phyloP scores from a whole-genome alignment of 495 filamentous ascomycete genomes.

The Hyphodiscus hymeniophilus region DNA sequence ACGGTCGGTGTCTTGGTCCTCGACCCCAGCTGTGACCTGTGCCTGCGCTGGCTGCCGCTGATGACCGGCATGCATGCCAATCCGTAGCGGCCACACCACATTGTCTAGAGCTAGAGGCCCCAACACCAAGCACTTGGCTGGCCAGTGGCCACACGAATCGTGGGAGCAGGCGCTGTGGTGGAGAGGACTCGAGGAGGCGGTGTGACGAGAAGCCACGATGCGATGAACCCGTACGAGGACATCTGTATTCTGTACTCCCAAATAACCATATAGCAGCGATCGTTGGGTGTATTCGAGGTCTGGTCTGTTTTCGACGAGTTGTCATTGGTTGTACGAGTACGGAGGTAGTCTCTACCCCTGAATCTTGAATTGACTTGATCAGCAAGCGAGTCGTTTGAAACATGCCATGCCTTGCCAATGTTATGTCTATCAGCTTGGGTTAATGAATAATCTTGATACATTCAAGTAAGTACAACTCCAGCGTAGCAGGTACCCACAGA shows the following conservation, averaged over 20 bases:
- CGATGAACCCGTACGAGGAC: too few species aligned
- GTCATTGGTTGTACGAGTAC: too few species aligned
- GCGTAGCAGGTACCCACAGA: too few species aligned
- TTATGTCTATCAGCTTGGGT: background rate
- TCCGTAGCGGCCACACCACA: slow-evolving; percentile 12
- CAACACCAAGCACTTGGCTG: slow-evolving; percentile 3
- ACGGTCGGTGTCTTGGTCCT: background rate
- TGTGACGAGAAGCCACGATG: slow-evolving; percentile 11
- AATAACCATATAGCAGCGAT: background rate
- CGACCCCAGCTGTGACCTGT: background rate
- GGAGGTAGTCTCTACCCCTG: too few species aligned
- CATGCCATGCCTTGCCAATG: background rate
- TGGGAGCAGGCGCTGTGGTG: slow-evolving; percentile 13
- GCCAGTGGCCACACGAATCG: slow-evolving; percentile 2
- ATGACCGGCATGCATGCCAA: background rate
- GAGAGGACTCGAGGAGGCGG: slow-evolving; percentile 19
- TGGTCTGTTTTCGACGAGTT: background rate
- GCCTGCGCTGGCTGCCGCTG: background rate
- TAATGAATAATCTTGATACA: background rate
- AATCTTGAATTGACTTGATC: background rate
- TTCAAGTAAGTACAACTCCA: background rate
- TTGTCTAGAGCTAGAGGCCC: background rate
- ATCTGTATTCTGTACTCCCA: too few species aligned
- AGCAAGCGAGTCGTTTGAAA: slow-evolving; percentile 13
- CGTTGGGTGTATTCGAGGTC: background rate